phyloP scores from a whole-genome alignment of 73 alveolate genomes.

The Breviolum minutum region DNA sequence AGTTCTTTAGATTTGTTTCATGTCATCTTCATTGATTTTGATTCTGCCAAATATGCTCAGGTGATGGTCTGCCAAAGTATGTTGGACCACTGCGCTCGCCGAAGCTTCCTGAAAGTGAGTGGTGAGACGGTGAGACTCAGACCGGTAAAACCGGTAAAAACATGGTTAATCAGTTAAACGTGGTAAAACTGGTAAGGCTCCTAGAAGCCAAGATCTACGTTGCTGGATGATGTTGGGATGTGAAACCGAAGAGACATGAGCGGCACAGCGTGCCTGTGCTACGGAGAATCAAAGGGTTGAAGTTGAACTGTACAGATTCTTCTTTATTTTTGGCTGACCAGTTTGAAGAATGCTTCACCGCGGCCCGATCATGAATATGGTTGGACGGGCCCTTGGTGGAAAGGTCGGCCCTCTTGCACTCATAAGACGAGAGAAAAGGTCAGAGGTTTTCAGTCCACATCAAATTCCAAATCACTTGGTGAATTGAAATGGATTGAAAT shows the following conservation, averaged over 20 bases:
- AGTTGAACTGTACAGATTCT: background rate
- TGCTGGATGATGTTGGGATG: too few relatives aligned
- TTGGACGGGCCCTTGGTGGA: background rate
- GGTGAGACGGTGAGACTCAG: conserved; percentile 17
- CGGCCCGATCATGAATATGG: background rate
- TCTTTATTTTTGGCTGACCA: background rate
- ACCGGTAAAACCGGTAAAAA: background rate
- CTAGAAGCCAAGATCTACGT: too few relatives aligned
- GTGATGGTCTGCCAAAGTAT: conserved; percentile 90
- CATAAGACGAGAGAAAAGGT: too few relatives aligned
- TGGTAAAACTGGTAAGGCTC: too few relatives aligned
- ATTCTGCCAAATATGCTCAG: background rate
- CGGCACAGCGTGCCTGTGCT: too few relatives aligned
- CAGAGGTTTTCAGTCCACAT: too few relatives aligned
- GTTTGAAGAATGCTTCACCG: background rate
- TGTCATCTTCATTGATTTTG: too few relatives aligned
- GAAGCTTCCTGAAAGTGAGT: conserved; percentile 41
- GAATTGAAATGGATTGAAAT: too few relatives aligned
- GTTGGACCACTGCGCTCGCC: conserved; percentile 49
- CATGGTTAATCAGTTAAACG: too few relatives aligned
- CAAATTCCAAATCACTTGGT: too few relatives aligned
- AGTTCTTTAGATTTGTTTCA: background rate
- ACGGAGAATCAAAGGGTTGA: background rate
- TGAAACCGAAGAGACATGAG: too few relatives aligned
- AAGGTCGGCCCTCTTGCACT: background rate